Conservation (phyloP, 2,329 filamentous ascomycete species). For the Aspergillus brasiliensis region DNA sequence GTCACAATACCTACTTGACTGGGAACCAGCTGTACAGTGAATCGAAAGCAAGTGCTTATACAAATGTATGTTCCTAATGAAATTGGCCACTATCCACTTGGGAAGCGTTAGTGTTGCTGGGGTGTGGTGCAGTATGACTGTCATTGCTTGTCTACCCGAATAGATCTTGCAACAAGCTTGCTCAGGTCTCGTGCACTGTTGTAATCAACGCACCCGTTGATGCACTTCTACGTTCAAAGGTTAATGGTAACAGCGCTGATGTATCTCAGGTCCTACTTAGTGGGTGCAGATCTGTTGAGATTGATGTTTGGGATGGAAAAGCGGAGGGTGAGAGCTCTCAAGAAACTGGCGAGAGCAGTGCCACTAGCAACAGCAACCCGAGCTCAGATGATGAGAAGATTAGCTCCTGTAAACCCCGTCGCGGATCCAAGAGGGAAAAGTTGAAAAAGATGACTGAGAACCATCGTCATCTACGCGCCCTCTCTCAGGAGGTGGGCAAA, state of each 20-base stretch:
- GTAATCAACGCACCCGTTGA: not conserved
- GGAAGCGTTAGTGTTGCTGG: too few relatives aligned
- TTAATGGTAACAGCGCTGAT: conserved; percentile 2
- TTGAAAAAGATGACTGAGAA: conserved; percentile 18
- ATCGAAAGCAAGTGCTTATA: conserved; percentile 77
- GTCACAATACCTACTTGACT: conserved; percentile 89
- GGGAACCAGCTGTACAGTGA: conserved; percentile 82
- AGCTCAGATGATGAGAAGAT: conserved; percentile 25
- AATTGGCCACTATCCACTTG: too few relatives aligned
- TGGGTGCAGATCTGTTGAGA: conserved; percentile 88
- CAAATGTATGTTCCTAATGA: conserved; percentile 60
- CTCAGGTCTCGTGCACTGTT: too few relatives aligned
- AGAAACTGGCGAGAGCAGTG: conserved; percentile 36
- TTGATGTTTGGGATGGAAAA: conserved; percentile 88
- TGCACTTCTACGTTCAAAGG: not conserved
- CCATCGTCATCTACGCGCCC: conserved; percentile 14
- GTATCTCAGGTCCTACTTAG: conserved; percentile 65
- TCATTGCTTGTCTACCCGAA: too few relatives aligned
- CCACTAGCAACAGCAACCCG: conserved; percentile 32
- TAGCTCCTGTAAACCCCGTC: conserved; percentile 13
- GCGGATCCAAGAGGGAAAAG: conserved; percentile 25
- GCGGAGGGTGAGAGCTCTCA: conserved; percentile 40
- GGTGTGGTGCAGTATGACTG: too few relatives aligned
- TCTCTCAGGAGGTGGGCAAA: conserved; percentile 22
- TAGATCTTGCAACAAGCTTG: too few relatives aligned